Evolutionary conservation across 2,329 filamentous ascomycete genomes (phyloP), one percentile per base, ranked within the genome.

Genomic region (Sarocladium strictum): DNA sequence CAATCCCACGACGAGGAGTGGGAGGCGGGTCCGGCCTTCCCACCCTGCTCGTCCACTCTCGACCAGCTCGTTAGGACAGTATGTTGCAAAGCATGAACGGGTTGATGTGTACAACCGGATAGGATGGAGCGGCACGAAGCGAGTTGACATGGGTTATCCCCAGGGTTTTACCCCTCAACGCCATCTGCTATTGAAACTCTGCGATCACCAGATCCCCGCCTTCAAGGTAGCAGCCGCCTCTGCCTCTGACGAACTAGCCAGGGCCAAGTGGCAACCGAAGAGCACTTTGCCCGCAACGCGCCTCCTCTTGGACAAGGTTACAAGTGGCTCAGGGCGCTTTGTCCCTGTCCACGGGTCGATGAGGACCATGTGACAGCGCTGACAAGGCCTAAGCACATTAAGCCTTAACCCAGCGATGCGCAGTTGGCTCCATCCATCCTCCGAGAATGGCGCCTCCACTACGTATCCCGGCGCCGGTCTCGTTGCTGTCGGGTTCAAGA

Each of bases 361-460:
- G 66, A 93, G 97, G 10, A 99, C 87, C 92, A 99, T 97, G 67
- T 96, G 91, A 62, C 94, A 99, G 56, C 94, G 78, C 57, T 90
- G 82, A 64, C 94, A 99, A 2, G 88, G 82, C 1, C 92, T 93
- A 3, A 97, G 72, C 63, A 95, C 82, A 57, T 87, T 77, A 62
- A 90, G 87, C 10, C 71, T 68, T 55, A 85, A 77, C 2, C 68
- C 61, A 2, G 87, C 88, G 55, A 97, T 87, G 7, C 72, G 76
- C 38, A 96, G 63, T n/a, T 70, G 76, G 14, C 73, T 75, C 93
- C 93, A 97, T 5, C 73, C 68, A 61, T 97, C 94, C 70, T 97
- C 93, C 0, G 79, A 77, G 67, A 94, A 97, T 43, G 40, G 17
- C n/a, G 35, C 35, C 0, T 38, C 90, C 67, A 35, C 56, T 53